Conservation (phyloP, 23 red algal species). For the Gracilaria caudata region DNA sequence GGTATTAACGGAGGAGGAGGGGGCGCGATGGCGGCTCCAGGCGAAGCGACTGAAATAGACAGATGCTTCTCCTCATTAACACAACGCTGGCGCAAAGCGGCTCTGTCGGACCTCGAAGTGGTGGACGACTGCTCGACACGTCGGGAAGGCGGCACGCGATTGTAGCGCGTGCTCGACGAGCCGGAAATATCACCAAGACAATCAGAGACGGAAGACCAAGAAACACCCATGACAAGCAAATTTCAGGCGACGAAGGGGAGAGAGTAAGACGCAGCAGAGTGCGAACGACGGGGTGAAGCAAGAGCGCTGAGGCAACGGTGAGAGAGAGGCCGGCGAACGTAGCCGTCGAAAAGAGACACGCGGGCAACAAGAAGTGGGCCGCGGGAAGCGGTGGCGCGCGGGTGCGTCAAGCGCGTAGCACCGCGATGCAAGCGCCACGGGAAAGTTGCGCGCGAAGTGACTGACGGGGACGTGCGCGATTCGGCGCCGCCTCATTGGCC, state of each 20-base stretch:
- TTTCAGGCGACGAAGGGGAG: neutral
- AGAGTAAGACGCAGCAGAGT: neutral
- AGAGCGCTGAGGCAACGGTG: too few species aligned
- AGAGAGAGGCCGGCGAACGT: too few species aligned
- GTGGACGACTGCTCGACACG: constrained; percentile 52
- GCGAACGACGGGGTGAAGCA: too few species aligned
- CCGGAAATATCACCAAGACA: constrained; percentile 58
- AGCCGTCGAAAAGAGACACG: too few species aligned
- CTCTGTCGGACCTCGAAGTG: neutral
- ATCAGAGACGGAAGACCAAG: constrained; percentile 63
- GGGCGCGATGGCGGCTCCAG: constrained; percentile 67
- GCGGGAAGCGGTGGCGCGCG: neutral
- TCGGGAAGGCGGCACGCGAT: constrained; percentile 42
- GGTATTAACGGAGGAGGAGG: constrained; percentile 87
- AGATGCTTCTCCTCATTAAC: constrained; percentile 35
- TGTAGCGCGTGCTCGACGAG: constrained; percentile 32
- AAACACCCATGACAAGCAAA: constrained; percentile 39
- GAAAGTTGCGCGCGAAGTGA: neutral
- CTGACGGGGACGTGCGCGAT: neutral
- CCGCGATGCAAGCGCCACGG: neutral
- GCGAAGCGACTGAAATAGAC: constrained; percentile 15
- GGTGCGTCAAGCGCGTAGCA: neutral
- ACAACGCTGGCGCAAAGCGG: constrained; percentile 46
- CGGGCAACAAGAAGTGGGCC: too few species aligned
- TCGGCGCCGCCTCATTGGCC: neutral